phyloP scores from a whole-genome alignment of 2,329 filamentous ascomycete species.

The Aspergillus oerlinghausenensis region DNA sequence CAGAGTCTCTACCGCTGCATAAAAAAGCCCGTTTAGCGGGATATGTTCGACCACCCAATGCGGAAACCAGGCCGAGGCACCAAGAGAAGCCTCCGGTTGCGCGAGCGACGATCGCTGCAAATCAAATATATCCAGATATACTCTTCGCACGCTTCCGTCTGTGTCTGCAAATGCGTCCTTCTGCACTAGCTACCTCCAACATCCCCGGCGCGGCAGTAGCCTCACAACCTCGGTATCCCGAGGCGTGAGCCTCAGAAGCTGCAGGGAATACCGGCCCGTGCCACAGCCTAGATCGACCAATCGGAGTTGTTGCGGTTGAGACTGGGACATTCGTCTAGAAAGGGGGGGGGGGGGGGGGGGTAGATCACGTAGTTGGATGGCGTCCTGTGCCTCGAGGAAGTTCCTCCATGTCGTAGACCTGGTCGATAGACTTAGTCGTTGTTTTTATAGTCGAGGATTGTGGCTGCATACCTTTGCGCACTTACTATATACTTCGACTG shows the following conservation, averaged over 20 bases:
- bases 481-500: constrained; percentile 35
- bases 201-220: constrained; percentile 56
- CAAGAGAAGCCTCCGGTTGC: constrained; percentile 14
- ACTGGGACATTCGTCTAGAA: constrained; percentile 33
- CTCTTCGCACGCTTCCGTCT: background rate
- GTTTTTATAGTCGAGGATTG: background rate
- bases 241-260: constrained; percentile 34
- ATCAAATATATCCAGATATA: constrained; percentile 37
- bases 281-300: constrained; percentile 63
- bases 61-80: too few species aligned
- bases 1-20: too few species aligned
- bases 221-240: constrained; percentile 43
- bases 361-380: constrained; percentile 49
- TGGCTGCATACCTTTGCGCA: constrained; percentile 30
- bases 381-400: constrained; percentile 62
- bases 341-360: too few species aligned
- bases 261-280: constrained; percentile 59
- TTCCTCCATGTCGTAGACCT: constrained; percentile 64
- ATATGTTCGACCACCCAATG: too few species aligned
- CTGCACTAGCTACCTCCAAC: constrained; percentile 49
- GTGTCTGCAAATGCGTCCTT: background rate
- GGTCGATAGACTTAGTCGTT: background rate
- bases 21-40: too few species aligned
- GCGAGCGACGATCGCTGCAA: constrained; percentile 25
- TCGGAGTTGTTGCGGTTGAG: constrained; percentile 15